Conservation (phyloP, 768 basidiomycete genomes). For the Lanmaoa rubissima region DNA sequence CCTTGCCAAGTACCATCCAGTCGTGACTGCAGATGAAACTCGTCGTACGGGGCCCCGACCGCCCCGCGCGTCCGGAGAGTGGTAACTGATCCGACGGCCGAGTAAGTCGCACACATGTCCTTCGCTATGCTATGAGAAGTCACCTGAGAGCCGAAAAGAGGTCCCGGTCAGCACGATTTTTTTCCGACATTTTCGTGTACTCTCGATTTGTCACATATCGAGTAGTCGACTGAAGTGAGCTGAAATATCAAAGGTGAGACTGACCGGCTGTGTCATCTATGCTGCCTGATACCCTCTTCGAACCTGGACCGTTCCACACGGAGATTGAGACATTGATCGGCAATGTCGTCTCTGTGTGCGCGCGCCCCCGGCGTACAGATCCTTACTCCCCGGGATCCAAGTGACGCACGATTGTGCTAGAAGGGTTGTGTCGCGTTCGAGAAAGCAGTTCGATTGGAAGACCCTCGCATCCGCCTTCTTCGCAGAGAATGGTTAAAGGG, state of each 20-base stretch:
- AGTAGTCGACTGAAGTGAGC: constrained; percentile 24
- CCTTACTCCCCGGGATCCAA: constrained; percentile 3
- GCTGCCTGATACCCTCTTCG: neutral
- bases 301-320: constrained; percentile 18
- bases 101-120: too few relatives aligned
- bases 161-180: neutral
- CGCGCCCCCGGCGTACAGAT: constrained; percentile 1
- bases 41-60: too few relatives aligned
- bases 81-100: too few relatives aligned
- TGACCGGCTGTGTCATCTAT: neutral
- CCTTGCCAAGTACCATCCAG: too few relatives aligned
- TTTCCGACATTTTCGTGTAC: neutral
- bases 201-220: constrained; percentile 5
- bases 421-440: constrained; percentile 11
- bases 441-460: constrained; percentile 9
- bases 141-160: neutral
- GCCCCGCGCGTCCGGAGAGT: too few relatives aligned
- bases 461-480: constrained; percentile 11
- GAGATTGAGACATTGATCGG: neutral
- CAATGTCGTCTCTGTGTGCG: too few relatives aligned
- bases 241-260: too few relatives aligned
- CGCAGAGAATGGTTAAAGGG: neutral
- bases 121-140: neutral
- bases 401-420: neutral
- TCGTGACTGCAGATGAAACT: too few relatives aligned